Percentiles rank a stretch among this genome's conserved stretches.
These are phyloP conservation scores for Penicillium sp. DNA, from an alignment of 2,329 filamentous ascomycete genomes.

Conservation along the genomic window DNA sequence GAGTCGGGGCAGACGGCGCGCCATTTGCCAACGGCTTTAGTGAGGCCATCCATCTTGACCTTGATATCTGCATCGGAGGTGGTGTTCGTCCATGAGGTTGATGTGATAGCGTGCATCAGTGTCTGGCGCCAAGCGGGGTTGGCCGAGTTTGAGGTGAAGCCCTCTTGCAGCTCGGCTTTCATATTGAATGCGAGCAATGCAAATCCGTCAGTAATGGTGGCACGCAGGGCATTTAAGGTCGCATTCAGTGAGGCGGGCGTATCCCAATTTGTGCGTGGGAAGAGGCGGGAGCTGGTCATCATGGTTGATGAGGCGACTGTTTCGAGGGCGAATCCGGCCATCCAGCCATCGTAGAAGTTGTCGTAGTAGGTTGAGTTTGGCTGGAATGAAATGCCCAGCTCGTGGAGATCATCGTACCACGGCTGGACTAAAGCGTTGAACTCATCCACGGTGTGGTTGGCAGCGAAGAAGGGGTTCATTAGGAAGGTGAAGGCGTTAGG, in stretches of 20 bases:
- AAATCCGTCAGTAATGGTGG: constrained; percentile 26
- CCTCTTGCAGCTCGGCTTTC: constrained; percentile 25
- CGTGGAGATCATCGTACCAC: constrained; percentile 25
- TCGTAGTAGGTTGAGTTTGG: constrained; percentile 28
- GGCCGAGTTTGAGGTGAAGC: constrained; percentile 17
- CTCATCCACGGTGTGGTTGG: constrained; percentile 27
- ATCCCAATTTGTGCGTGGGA: constrained; percentile 36
- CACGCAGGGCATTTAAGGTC: constrained; percentile 27
- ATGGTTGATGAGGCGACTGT: constrained; percentile 18
- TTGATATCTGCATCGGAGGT: constrained; percentile 39
- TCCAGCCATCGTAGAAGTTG: constrained; percentile 30
- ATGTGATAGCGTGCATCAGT: constrained; percentile 27
- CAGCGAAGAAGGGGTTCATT: constrained; percentile 29
- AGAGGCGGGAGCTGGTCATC: constrained; percentile 34
- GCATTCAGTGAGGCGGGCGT: constrained; percentile 23
- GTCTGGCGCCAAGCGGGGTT: constrained; percentile 27
- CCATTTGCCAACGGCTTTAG: constrained; percentile 22
- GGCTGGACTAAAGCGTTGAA: constrained; percentile 27
- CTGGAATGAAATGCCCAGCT: constrained; percentile 23
- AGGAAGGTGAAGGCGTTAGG: constrained; percentile 30
- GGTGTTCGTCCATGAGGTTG: constrained; percentile 21
- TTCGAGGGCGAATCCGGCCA: constrained; percentile 28
- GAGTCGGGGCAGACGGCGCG: constrained; percentile 24
- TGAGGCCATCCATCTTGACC: constrained; percentile 21
- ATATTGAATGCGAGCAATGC: constrained; percentile 34